These are phyloP conservation scores for Pochonia chlamydosporia DNA, from an alignment of 2,329 filamentous ascomycete genomes.

Conservation along the genomic window DNA sequence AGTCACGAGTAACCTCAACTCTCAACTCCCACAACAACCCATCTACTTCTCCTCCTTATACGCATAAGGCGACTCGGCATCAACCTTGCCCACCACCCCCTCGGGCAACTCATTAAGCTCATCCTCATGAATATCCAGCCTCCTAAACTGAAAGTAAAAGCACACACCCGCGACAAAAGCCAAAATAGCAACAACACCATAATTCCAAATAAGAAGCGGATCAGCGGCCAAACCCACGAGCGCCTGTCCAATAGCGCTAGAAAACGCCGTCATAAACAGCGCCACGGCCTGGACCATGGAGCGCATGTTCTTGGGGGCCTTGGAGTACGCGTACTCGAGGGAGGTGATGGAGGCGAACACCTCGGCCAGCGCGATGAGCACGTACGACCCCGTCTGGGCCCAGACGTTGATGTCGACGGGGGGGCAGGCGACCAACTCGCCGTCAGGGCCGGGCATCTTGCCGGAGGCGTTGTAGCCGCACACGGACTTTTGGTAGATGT, in stretches of 20 bases:
- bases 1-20: no score
- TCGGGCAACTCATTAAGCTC: conserved; percentile 52
- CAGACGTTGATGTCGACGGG: conserved; percentile 60
- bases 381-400: conserved; percentile 47
- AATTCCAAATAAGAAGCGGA: conserved; percentile 68
- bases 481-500: conserved; percentile 56
- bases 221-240: conserved; percentile 56
- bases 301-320: conserved; percentile 75
- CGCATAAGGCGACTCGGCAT: conserved; percentile 13
- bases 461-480: conserved; percentile 52
- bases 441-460: conserved; percentile 30
- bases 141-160: conserved; percentile 61
- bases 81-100: conserved; percentile 20
- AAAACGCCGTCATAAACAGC: conserved; percentile 65
- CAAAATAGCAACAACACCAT: conserved; percentile 58
- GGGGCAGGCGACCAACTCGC: conserved; percentile 56
- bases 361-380: conserved; percentile 46
- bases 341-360: conserved; percentile 53
- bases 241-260: conserved; percentile 64
- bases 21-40: no score
- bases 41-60: conserved; percentile 1
- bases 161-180: conserved; percentile 54
- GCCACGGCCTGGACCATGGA: conserved; percentile 65
- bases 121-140: conserved; percentile 60
- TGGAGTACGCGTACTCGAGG: conserved; percentile 72